These are phyloP conservation scores for Epichloe sylvatica DNA, from an alignment of 2,329 filamentous ascomycete genomes.

Conservation along the genomic window DNA sequence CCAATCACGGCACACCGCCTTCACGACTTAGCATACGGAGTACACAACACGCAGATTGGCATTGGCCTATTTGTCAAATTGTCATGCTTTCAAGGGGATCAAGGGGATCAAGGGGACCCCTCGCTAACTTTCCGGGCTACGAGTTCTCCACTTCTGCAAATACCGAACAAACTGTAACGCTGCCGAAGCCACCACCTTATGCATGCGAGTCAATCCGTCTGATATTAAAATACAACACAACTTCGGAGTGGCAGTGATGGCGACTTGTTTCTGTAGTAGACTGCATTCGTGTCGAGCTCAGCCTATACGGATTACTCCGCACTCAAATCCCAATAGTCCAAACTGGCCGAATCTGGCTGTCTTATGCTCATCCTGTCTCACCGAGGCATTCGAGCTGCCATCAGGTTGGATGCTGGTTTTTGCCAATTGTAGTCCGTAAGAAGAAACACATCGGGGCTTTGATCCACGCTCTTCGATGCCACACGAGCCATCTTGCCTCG, in stretches of 20 bases:
- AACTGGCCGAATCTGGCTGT: background rate
- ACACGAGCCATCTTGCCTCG: no score
- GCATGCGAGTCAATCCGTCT: background rate
- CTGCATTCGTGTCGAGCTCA: background rate
- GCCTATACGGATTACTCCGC: background rate
- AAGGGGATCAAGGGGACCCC: no score
- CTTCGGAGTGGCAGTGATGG: no score
- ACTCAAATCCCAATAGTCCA: background rate
- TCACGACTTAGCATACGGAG: slow-evolving; percentile 6
- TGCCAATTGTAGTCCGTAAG: background rate
- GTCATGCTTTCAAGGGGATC: no score
- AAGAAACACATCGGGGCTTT: no score
- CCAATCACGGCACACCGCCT: slow-evolving; percentile 19
- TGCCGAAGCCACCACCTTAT: background rate
- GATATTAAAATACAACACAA: background rate
- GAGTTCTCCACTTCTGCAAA: no score
- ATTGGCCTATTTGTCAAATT: no score
- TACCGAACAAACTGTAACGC: background rate
- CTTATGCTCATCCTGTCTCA: background rate
- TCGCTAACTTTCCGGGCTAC: no score
- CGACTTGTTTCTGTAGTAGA: background rate
- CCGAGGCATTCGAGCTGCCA: background rate
- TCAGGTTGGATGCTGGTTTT: background rate
- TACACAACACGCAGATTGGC: no score
- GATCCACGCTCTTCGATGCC: no score